Base-by-base conservation (phyloP, 2,329 filamentous ascomycete species). In the Sporothrix pallida region DNA sequence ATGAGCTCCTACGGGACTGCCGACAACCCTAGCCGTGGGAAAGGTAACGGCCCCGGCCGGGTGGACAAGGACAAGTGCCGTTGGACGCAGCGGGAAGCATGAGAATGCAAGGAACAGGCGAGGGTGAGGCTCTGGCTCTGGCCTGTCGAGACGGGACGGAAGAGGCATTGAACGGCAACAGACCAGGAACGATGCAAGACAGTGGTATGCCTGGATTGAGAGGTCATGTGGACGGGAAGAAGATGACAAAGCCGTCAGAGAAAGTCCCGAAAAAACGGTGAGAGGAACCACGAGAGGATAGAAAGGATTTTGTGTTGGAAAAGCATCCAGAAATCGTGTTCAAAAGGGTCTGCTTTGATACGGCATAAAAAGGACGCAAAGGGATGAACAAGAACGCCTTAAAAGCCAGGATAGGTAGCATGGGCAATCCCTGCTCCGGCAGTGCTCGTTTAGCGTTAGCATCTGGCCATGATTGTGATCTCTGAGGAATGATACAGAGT, bases 251-350 rank as follows among this genome's bases (percentile, higher is more conserved):
- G 37, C 5, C 15, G 17, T 23, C 56, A 31, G 56, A 37, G 56
- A 37, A 17, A 31, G 23, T 23, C 13, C 56, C 7, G 56, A 62
- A 26, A 37, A 6, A 8, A 26, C 10, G 26, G 26, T 37, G 31
- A 31, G 7, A 37, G 31, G 31, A 37, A 37, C 7, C 31, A 37
- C 31, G 3, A 62, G 56, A 62, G 31, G 26, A 62, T 37, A 23
- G n/a, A 42, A 46, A 63, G 37, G 60, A 65, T 46, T 65, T 46
- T 65, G 17, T 46, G 37, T 65, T 46, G 17, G 60, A 20, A 46
- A 46, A 46, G 60, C 37, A 65, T 42, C 37, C 60, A 46, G 6
- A 23, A 44, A 6, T 13, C 10, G 2, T 20, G 7, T n/a, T 23
- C 4, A 23, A 15, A n/a, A 46, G 60, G 60, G 13, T n/a, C 60